Evolutionary conservation across 2,329 filamentous ascomycete genomes (phyloP).

Genomic region (Alternaria metachromatica): DNA sequence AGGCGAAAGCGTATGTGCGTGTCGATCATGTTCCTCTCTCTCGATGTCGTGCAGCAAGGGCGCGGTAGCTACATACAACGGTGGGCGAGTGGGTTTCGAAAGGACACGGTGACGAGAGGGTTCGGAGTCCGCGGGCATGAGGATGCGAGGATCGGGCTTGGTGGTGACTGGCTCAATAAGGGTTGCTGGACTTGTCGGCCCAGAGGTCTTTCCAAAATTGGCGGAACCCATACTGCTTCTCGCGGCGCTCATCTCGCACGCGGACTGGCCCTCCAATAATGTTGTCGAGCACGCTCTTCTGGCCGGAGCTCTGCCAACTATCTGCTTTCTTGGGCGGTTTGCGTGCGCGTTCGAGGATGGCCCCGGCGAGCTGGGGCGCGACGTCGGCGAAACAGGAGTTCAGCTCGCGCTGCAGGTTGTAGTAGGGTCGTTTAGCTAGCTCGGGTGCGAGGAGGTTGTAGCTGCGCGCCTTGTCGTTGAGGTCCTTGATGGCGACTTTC

Average conservation of each 20-base stretch:
- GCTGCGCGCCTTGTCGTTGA: conserved; percentile 81
- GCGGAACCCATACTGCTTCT: conserved; percentile 79
- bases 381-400: conserved; percentile 83
- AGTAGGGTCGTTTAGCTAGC: conserved; percentile 92
- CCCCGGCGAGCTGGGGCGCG: conserved; percentile 74
- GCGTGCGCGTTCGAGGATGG: conserved; percentile 73
- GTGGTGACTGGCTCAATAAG: conserved; percentile 9
- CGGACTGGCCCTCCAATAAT: conserved; percentile 63
- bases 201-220: conserved; percentile 91
- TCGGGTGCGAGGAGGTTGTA: conserved; percentile 97
- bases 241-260: conserved; percentile 75
- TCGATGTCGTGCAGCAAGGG: background rate
- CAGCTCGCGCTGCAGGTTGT: conserved; percentile 81
- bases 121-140: background rate
- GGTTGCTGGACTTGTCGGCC: conserved; percentile 15
- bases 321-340: conserved; percentile 51
- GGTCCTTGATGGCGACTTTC: conserved; percentile 73
- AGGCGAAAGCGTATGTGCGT: conserved; percentile 9
- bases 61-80: background rate
- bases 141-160: background rate
- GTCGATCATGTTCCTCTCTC: background rate
- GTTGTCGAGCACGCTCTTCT: conserved; percentile 66
- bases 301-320: conserved; percentile 46
- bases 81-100: background rate
- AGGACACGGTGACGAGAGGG: background rate